Base-by-base conservation (phyloP, 2,329 filamentous ascomycete genomes). In the Thermoascus crustaceus region DNA sequence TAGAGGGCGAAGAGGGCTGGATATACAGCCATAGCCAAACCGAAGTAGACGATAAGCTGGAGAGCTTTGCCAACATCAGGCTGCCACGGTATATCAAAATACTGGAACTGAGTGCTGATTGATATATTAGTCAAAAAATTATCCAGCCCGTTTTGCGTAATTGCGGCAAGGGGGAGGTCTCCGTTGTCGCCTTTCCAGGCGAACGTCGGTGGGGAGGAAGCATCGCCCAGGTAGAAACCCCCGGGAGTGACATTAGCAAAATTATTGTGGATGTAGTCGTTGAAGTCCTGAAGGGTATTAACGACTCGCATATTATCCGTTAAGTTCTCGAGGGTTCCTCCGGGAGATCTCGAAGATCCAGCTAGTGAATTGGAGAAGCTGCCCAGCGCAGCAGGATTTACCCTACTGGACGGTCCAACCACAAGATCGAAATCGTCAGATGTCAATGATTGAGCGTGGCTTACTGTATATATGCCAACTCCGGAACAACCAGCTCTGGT, bases 1-100 rank as follows among this genome's bases (percentile, higher is more conserved):
- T 95, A 95, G 4, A 95, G 67, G 0, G 84, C 76, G 49, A 94
- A 93, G 67, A 95, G 88, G 9, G 82, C 85, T 1, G 88, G 86
- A 49, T 82, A 91, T 1, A 80, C 78, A 5, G 76, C 72, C 60
- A 93, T 78, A 1, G 81, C 84, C 6, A 95, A 70, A 9, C 82
- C 78, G 54, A 91, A 82, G 60, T 94, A 94, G 6, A 85, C 69
- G 25, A 89, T 76, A 11, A 94, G 69, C 54, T 93, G 85, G 16
- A 94, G 63, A 1, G 80, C 79, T 33, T 88, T 71, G 13, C 85
- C 85, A 6, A 78, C 76, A 13, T 69, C 68, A 0, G 83, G 76
- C 17, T 73, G 66, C 63, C 80, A 88, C 0, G 85, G 83, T 0
- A 77, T 72, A 43, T 85, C 85, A 50, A 95, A 94, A 8, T 75